Base-by-base conservation (phyloP, 768 basidiomycete genomes). In the Postia placenta region DNA sequence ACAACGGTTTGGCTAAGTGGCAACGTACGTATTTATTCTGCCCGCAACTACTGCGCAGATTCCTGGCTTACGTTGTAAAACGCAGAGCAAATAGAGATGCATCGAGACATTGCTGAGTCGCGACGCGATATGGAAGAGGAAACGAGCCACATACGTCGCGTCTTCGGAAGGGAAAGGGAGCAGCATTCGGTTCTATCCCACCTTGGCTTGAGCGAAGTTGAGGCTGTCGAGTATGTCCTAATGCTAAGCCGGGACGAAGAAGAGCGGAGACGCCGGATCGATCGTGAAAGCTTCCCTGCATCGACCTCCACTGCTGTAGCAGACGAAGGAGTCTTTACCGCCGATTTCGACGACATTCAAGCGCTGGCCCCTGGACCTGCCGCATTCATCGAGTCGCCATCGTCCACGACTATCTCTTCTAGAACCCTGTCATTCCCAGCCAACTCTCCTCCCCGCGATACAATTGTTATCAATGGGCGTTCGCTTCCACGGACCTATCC, bases 201-300 rank as follows among this genome's bases (percentile, higher is more conserved):
- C n/a, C 73, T 92, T 3, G 89, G 90, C 2, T 66, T 92, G 35
- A 81, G 74, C 49, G 89, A 92, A 57, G 64, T 65, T 1, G 89
- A 89, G 57, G 87, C 84, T 0, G 67, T 92, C 23, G 85, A 89
- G 58, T 92, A 92, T 56, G 74, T 82, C 0, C 62, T 92, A 40
- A 92, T 92, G 87, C 74, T 92, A 54, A 91, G 87, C 53, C 80
- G 85, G 7, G 90, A 92, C 40, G 87, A 91, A 61, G 80, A 78
- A 35, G 64, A 67, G 42, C 44, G 45, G n/a, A 58, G 61, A 47
- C 56, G 64, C 11, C 42, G 30, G 33, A 36, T 47, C 24, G n/a
- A n/a, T n/a, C 48, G 24, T 47, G 49, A 30, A 46, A 56, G 47
- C 50, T 49, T 50, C n/a, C n/a, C 27, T 12, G 43, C 25, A 25